These are phyloP conservation scores for Carex kokanica DNA, from an alignment of 176 grass and related monocot species.

Conservation along the genomic window DNA sequence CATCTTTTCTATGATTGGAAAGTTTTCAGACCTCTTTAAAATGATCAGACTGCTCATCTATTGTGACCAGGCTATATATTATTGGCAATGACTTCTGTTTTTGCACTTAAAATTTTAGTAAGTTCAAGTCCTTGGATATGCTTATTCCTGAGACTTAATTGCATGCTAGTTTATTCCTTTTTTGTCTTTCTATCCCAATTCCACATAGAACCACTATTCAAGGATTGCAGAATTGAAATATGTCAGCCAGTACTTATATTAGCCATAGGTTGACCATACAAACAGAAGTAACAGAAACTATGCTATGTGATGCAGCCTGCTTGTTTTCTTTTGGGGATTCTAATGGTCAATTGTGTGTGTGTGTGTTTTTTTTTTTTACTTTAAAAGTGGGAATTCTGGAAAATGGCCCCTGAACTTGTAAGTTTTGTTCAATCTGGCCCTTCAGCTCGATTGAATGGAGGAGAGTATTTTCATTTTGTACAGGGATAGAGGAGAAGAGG, in stretches of 20 bases:
- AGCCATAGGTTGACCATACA: background rate
- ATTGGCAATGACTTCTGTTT: background rate
- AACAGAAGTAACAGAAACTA: background rate
- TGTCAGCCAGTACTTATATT: background rate
- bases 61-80: background rate
- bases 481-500: background rate
- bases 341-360: background rate
- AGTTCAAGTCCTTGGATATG: background rate
- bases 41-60: background rate
- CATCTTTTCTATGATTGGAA: background rate
- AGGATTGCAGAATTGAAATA: background rate
- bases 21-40: background rate
- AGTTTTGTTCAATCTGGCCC: background rate
- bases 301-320: background rate
- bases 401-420: background rate
- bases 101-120: background rate
- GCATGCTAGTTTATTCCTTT: background rate
- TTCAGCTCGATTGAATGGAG: background rate
- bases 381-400: background rate
- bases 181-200: background rate
- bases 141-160: background rate
- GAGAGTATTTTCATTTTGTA: background rate
- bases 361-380: background rate
- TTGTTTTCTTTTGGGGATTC: background rate
- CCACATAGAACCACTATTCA: background rate